Percentiles rank a stretch among this genome's conserved stretches.
Evolutionary conservation across 2,329 filamentous ascomycete genomes (phyloP).

Genomic region (Dactylella cylindrospora): DNA sequence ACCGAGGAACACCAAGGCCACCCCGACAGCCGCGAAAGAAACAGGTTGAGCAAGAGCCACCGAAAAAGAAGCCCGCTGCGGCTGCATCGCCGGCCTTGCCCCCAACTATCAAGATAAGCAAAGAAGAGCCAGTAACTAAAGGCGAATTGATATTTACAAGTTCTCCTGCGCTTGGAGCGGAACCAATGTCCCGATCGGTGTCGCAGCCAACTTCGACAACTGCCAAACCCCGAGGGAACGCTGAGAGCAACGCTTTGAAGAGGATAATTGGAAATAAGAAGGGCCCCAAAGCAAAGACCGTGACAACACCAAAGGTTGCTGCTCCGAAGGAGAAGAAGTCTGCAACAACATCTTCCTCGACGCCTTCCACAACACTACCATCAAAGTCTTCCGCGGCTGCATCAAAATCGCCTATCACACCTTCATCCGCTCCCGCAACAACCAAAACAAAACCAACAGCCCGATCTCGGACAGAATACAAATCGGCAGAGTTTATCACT

Average conservation of each 20-base stretch:
- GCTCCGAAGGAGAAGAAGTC: slow-evolving; percentile 6
- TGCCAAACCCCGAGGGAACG: slow-evolving; percentile 21
- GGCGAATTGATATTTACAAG: too few species aligned
- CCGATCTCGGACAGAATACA: slow-evolving; percentile 10
- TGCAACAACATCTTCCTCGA: neutral
- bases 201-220: slow-evolving; percentile 39
- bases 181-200: slow-evolving; percentile 44
- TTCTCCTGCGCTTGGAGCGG: slow-evolving; percentile 22
- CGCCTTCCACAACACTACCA: neutral
- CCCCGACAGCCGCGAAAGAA: slow-evolving; percentile 35
- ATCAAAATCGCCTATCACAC: neutral
- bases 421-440: slow-evolving; percentile 2
- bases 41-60: slow-evolving; percentile 7
- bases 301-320: slow-evolving; percentile 8
- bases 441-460: slow-evolving; percentile 2
- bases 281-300: slow-evolving; percentile 16
- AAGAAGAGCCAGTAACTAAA: slow-evolving; percentile 28
- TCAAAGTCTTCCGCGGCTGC: slow-evolving; percentile 3
- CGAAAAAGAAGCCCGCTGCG: slow-evolving; percentile 42
- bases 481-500: slow-evolving; percentile 41
- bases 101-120: slow-evolving; percentile 41
- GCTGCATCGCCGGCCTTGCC: slow-evolving; percentile 33
- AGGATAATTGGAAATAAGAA: slow-evolving; percentile 40
- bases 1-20: slow-evolving; percentile 45
- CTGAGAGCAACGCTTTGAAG: slow-evolving; percentile 35